phyloP scores from a whole-genome alignment of 2,329 filamentous ascomycete genomes.

The Tolypocladium amazonense region DNA sequence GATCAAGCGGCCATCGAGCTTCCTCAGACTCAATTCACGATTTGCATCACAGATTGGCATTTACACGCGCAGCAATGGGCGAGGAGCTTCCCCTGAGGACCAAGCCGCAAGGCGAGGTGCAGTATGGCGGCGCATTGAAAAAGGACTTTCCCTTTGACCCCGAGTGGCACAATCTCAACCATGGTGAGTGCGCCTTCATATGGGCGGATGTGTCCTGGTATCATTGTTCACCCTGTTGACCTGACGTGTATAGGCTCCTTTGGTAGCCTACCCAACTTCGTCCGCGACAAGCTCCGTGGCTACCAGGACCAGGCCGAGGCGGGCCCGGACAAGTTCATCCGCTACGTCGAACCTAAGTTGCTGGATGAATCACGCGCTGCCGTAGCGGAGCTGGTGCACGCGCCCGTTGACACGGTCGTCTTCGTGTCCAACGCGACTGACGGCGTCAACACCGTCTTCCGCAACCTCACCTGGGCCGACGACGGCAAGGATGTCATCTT shows the following conservation, averaged over 20 bases:
- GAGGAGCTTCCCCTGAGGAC: background rate
- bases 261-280: slow-evolving; percentile 57
- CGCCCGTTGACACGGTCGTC: slow-evolving; percentile 55
- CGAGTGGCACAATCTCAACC: slow-evolving; percentile 65
- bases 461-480: slow-evolving; percentile 55
- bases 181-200: slow-evolving; percentile 43
- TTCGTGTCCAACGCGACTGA: slow-evolving; percentile 75
- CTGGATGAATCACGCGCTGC: slow-evolving; percentile 60
- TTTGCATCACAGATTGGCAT: background rate
- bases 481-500: slow-evolving; percentile 71
- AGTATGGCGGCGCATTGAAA: slow-evolving; percentile 31
- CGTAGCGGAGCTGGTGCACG: slow-evolving; percentile 56
- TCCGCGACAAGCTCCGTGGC: slow-evolving; percentile 48
- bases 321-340: slow-evolving; percentile 65
- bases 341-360: slow-evolving; percentile 51
- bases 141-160: slow-evolving; percentile 61
- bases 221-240: background rate
- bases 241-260: slow-evolving; percentile 53
- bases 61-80: slow-evolving; percentile 1
- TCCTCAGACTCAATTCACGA: background rate
- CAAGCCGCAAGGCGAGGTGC: background rate
- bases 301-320: slow-evolving; percentile 59
- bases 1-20: background rate
- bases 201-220: background rate
- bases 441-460: slow-evolving; percentile 68